phyloP scores from a whole-genome alignment of 306 rosid species.

The Casuarina glauca region DNA sequence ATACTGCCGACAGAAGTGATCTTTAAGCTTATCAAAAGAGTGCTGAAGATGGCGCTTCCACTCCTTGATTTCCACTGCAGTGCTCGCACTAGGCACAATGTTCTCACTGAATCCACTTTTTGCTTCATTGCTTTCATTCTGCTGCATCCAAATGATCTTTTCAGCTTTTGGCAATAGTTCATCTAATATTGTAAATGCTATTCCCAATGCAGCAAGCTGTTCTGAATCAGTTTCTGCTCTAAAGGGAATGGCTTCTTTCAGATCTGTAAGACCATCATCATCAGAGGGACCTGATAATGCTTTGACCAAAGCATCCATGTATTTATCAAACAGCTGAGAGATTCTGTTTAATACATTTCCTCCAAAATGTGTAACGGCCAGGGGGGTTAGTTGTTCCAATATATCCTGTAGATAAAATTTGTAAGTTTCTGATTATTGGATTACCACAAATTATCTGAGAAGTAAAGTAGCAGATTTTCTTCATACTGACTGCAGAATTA shows the following conservation, averaged over 20 bases:
- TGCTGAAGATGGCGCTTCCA: constrained; percentile 95
- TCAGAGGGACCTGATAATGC: constrained; percentile 86
- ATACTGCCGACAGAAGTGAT: constrained; percentile 92
- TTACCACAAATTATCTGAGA: not conserved
- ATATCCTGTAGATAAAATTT: constrained; percentile 61
- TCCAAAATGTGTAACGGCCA: constrained; percentile 73
- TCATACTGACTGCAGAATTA: not conserved
- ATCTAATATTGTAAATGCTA: constrained; percentile 88
- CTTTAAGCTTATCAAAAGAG: constrained; percentile 91
- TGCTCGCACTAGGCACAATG: constrained; percentile 46
- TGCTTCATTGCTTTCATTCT: constrained; percentile 52
- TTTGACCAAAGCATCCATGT: constrained; percentile 85
- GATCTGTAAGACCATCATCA: constrained; percentile 80
- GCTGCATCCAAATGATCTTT: constrained; percentile 64
- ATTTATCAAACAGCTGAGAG: constrained; percentile 73
- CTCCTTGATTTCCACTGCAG: constrained; percentile 71
- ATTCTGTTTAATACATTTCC: constrained; percentile 73
- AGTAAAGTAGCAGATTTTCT: not conserved
- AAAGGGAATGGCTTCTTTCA: constrained; percentile 66
- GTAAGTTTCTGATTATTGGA: not conserved
- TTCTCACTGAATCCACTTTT: constrained; percentile 50
- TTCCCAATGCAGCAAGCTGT: constrained; percentile 83
- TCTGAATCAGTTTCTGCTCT: constrained; percentile 96
- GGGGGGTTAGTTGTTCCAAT: constrained; percentile 80
- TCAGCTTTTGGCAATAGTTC: constrained; percentile 81